These are phyloP conservation scores for Metschnikowia peoriensis DNA, from an alignment of 805 yeast genomes.

Conservation along the genomic window DNA sequence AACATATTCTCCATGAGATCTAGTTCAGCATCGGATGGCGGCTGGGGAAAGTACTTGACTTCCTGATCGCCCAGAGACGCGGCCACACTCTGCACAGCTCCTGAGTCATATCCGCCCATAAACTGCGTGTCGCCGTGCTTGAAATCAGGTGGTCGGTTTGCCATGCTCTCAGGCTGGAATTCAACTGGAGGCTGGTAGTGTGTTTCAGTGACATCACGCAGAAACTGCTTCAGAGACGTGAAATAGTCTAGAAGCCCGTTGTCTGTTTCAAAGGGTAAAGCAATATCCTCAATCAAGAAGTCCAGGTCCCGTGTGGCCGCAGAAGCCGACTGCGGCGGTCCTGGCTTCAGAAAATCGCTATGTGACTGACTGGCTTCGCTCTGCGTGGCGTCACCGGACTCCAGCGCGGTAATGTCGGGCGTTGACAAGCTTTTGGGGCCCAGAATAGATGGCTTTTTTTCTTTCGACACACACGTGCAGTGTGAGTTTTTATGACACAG, in stretches of 20 bases:
- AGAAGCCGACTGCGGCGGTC: not conserved
- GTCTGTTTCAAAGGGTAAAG: slow-evolving; percentile 31
- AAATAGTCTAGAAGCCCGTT: slow-evolving; percentile 43
- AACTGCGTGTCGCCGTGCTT: not conserved
- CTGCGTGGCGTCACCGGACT: slow-evolving; percentile 7
- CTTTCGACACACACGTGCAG: slow-evolving; percentile 38
- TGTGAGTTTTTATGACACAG: slow-evolving; percentile 38
- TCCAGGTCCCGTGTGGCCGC: slow-evolving; percentile 6
- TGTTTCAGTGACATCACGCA: not conserved
- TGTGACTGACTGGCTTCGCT: slow-evolving; percentile 1
- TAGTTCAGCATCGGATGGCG: slow-evolving; percentile 22
- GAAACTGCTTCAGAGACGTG: slow-evolving; percentile 10
- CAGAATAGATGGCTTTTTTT: slow-evolving; percentile 15
- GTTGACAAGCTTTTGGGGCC: slow-evolving; percentile 11
- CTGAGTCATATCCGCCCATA: not conserved
- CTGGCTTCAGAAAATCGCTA: slow-evolving; percentile 1
- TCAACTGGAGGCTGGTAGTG: not conserved
- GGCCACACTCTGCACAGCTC: no score
- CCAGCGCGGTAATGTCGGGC: slow-evolving; percentile 5
- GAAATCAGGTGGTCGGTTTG: no score
- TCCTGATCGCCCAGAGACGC: not conserved
- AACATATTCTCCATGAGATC: slow-evolving; percentile 36
- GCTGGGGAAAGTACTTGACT: slow-evolving; percentile 13
- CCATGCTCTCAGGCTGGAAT: no score
- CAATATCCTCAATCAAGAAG: slow-evolving; percentile 31